Conservation (phyloP, 2,329 filamentous ascomycete species). For the Hypoxylon sp. region DNA sequence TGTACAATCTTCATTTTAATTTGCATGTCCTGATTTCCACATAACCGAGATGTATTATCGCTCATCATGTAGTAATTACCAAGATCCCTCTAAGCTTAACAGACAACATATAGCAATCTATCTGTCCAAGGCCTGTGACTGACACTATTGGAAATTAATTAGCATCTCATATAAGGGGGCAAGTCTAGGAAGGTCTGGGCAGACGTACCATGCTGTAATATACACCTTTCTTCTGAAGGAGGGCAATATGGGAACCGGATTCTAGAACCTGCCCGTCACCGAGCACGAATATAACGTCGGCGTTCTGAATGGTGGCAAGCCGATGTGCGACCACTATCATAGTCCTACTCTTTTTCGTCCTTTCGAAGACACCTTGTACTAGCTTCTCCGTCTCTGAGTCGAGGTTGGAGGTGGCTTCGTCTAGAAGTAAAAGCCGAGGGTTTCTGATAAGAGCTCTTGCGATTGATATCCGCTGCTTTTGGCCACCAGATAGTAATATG, state of each 20-base stretch:
- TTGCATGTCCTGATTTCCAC: slow-evolving; percentile 21
- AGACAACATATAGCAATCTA: slow-evolving; percentile 33
- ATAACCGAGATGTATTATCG: slow-evolving; percentile 29
- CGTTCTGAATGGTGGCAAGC: slow-evolving; percentile 82
- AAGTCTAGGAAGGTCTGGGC: slow-evolving; percentile 10
- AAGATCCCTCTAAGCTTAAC: slow-evolving; percentile 31
- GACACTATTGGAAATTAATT: slow-evolving; percentile 47
- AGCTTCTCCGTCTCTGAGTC: slow-evolving; percentile 70
- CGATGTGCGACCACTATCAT: slow-evolving; percentile 84
- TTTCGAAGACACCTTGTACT: slow-evolving; percentile 77
- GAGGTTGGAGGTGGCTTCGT: slow-evolving; percentile 80
- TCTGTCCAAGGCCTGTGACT: slow-evolving; percentile 53
- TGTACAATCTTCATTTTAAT: slow-evolving; percentile 19
- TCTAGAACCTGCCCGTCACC: slow-evolving; percentile 73
- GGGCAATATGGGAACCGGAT: slow-evolving; percentile 65
- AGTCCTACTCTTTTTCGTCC: slow-evolving; percentile 71
- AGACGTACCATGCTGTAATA: slow-evolving; percentile 71
- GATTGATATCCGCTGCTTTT: slow-evolving; percentile 81
- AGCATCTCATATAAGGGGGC: slow-evolving; percentile 26
- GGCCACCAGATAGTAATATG: slow-evolving; percentile 75
- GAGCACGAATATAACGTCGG: slow-evolving; percentile 83
- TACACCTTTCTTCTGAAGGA: slow-evolving; percentile 66
- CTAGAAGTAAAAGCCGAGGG: slow-evolving; percentile 75
- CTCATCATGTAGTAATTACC: slow-evolving; percentile 28
- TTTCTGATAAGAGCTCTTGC: slow-evolving; percentile 77